Percentiles rank a stretch among this genome's conserved stretches.
phyloP scores from a whole-genome alignment of 345 rosid species.

The Laguncularia racemosa region DNA sequence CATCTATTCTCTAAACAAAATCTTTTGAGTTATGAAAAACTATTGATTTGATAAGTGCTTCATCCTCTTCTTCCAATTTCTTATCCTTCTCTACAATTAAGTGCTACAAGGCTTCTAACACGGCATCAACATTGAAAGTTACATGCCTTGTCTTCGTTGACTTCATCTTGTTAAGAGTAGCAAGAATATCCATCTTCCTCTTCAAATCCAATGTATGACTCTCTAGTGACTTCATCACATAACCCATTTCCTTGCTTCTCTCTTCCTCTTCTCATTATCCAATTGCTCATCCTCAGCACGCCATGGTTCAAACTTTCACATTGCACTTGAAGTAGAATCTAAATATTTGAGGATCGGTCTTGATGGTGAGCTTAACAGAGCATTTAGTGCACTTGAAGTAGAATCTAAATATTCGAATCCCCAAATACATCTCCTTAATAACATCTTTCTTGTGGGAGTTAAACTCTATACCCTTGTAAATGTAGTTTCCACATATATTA shows the following conservation, averaged over 20 bases:
- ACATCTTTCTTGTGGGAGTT: neutral
- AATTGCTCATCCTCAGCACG: conserved; percentile 71
- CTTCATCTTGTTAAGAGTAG: too few relatives aligned
- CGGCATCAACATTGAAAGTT: too few relatives aligned
- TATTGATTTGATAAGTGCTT: conserved; percentile 11
- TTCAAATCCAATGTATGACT: too few relatives aligned
- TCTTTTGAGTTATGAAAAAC: conserved; percentile 12
- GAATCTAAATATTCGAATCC: conserved; percentile 71
- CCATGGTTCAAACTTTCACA: conserved; percentile 81
- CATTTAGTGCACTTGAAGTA: conserved; percentile 87
- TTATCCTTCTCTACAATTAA: conserved; percentile 12
- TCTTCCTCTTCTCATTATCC: conserved; percentile 39
- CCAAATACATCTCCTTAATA: conserved; percentile 51
- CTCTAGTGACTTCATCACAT: too few relatives aligned
- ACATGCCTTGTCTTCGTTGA: too few relatives aligned
- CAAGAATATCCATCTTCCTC: too few relatives aligned
- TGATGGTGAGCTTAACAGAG: conserved; percentile 69
- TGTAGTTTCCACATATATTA: neutral
- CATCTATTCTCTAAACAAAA: conserved; percentile 12
- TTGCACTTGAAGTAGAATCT: conserved; percentile 61
- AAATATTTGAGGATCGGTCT: conserved; percentile 90
- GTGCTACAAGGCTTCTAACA: neutral
- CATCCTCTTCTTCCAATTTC: conserved; percentile 21
- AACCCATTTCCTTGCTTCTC: conserved; percentile 39
- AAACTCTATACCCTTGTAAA: neutral